Percentiles rank a stretch among this genome's conserved stretches.
These are phyloP conservation scores for Forsythia suspensa DNA, from an alignment of 257 asterid species.

Conservation along the genomic window DNA sequence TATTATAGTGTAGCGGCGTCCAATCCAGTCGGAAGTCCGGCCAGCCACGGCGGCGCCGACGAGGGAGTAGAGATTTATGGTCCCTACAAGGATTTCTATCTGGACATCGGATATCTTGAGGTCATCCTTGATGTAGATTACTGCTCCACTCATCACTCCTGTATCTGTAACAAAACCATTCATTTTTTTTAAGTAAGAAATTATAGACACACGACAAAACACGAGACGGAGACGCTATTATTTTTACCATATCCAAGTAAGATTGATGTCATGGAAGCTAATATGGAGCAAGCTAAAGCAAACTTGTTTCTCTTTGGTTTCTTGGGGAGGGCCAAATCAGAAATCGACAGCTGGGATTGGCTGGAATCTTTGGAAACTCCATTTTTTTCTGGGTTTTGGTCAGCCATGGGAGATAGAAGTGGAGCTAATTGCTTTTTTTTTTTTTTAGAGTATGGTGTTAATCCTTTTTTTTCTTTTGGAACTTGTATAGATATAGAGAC, in stretches of 20 bases:
- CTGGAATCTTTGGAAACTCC: not conserved
- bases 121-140: conserved; percentile 33
- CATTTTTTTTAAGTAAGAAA: no score
- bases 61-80: conserved; percentile 35
- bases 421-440: not conserved
- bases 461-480: no score
- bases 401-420: not conserved
- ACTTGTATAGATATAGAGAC: no score
- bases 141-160: conserved; percentile 50
- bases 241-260: conserved; percentile 48
- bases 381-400: not conserved
- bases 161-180: conserved; percentile 23
- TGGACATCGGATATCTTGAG: conserved; percentile 32
- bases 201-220: no score
- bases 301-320: conserved; percentile 38
- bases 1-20: conserved; percentile 43
- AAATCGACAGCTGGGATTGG: conserved; percentile 1
- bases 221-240: no score
- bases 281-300: conserved; percentile 43
- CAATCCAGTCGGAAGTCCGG: conserved; percentile 44
- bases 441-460: no score
- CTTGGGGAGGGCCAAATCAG: not conserved
- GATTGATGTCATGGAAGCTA: conserved; percentile 53
- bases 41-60: conserved; percentile 46
- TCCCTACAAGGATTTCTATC: conserved; percentile 39